phyloP scores from a whole-genome alignment of 371 early-diverging fungal species.

The Apophysomyces sp. region DNA sequence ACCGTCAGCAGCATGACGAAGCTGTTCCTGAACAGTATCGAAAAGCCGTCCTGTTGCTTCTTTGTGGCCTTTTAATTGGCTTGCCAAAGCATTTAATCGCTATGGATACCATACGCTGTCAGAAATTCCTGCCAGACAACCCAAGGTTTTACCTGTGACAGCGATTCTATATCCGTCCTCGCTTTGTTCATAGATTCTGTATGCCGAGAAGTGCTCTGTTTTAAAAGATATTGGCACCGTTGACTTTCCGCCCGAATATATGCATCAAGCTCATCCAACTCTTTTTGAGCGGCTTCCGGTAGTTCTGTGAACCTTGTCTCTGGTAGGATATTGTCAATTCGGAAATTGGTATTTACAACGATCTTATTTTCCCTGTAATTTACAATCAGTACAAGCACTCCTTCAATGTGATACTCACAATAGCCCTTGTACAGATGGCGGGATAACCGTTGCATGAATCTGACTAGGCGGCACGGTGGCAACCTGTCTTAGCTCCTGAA shows the following conservation, averaged over 20 bases:
- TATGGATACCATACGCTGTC: constrained; percentile 4
- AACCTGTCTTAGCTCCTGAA: constrained; percentile 26
- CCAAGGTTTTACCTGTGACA: constrained; percentile 28
- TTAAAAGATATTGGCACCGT: constrained; percentile 35
- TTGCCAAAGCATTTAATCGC: constrained; percentile 39
- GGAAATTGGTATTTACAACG: constrained; percentile 39
- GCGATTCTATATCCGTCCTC: constrained; percentile 21
- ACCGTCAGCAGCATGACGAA: constrained; percentile 40
- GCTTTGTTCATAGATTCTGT: constrained; percentile 22
- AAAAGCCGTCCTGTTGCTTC: constrained; percentile 27
- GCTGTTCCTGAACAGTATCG: constrained; percentile 29
- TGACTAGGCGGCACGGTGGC: constrained; percentile 31
- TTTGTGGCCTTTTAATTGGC: constrained; percentile 25
- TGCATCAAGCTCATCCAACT: constrained; percentile 38
- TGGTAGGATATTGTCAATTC: constrained; percentile 40
- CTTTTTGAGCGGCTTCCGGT: constrained; percentile 44
- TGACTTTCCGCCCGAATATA: constrained; percentile 41
- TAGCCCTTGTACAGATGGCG: constrained; percentile 22
- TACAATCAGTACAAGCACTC: background rate
- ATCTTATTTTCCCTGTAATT: constrained; percentile 32
- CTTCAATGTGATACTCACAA: constrained; percentile 24
- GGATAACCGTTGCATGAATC: constrained; percentile 29
- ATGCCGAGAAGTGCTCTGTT: constrained; percentile 32
- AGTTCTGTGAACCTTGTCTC: constrained; percentile 40
- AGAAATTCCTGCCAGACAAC: background rate